Percentiles rank a stretch among this genome's conserved stretches.
These are phyloP conservation scores for Lodderomyces orthopsilosis DNA, from an alignment of 1,139 yeast species.

Conservation along the genomic window DNA sequence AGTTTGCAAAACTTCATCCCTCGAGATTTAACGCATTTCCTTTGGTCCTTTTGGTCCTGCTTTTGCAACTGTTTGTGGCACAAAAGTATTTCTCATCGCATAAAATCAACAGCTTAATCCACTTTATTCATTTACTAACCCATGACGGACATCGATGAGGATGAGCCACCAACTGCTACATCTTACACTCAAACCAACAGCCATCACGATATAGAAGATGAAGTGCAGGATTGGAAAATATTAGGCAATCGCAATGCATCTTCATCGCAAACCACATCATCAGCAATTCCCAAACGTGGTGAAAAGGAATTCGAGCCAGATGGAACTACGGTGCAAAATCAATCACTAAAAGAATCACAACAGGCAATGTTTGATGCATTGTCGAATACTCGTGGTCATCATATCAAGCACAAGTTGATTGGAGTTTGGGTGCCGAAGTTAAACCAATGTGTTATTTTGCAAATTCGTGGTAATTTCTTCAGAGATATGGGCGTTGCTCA, in stretches of 20 bases:
- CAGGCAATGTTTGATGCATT: conserved; percentile 75
- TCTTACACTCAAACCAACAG: background rate
- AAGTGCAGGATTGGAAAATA: conserved; percentile 67
- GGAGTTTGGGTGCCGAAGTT: conserved; percentile 46
- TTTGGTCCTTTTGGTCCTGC: too few relatives aligned
- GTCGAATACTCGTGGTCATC: conserved; percentile 56
- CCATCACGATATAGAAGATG: conserved; percentile 44
- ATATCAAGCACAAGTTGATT: conserved; percentile 44
- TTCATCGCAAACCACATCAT: conserved; percentile 2
- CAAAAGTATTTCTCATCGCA: background rate
- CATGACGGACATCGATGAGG: conserved; percentile 2
- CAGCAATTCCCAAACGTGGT: conserved; percentile 61
- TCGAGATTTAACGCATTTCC: too few relatives aligned
- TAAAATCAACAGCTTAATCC: background rate
- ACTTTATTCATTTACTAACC: background rate
- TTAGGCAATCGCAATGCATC: conserved; percentile 16
- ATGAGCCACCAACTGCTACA: conserved; percentile 1
- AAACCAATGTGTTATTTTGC: conserved; percentile 47
- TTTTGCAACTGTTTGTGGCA: background rate
- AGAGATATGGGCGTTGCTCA: conserved; percentile 60
- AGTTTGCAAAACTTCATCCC: too few relatives aligned
- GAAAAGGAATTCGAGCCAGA: conserved; percentile 88
- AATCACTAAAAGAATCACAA: conserved; percentile 53
- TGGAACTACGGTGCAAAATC: conserved; percentile 61
- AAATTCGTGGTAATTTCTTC: conserved; percentile 71